phyloP scores from a whole-genome alignment of 2,329 filamentous ascomycete genomes.

The Fusarium dimerum region DNA sequence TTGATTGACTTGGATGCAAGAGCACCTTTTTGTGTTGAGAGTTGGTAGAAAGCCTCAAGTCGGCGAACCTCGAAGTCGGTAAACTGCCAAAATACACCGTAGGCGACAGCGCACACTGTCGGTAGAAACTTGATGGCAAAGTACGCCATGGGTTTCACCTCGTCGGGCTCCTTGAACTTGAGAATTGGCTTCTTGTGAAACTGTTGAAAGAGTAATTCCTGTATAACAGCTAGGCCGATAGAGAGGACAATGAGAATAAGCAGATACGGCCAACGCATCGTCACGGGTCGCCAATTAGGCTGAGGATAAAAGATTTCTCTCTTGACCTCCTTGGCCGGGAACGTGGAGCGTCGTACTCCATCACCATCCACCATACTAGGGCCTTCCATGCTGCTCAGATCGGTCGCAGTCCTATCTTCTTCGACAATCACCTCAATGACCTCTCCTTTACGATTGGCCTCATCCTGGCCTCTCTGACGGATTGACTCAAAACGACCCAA shows the following conservation, averaged over 20 bases:
- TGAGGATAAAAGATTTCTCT: conserved; percentile 60
- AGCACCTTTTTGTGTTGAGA: conserved; percentile 61
- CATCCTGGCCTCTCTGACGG: conserved; percentile 53
- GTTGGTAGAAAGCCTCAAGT: conserved; percentile 67
- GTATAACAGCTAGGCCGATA: conserved; percentile 48
- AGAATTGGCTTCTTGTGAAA: conserved; percentile 49
- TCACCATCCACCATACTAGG: conserved; percentile 33
- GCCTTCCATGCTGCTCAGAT: conserved; percentile 54
- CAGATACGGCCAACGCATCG: conserved; percentile 65
- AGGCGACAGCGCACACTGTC: conserved; percentile 61
- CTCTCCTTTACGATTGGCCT: conserved; percentile 61
- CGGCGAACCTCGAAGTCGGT: conserved; percentile 67
- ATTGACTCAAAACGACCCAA: conserved; percentile 43
- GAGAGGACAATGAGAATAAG: conserved; percentile 55
- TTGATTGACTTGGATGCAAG: conserved; percentile 68
- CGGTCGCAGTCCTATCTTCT: conserved; percentile 42
- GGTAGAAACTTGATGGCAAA: conserved; percentile 66
- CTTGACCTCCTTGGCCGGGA: conserved; percentile 37
- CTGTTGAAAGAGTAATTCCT: conserved; percentile 57
- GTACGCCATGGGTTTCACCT: conserved; percentile 54
- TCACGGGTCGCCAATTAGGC: conserved; percentile 67
- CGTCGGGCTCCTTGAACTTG: conserved; percentile 49
- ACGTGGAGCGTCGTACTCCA: conserved; percentile 39
- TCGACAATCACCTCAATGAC: conserved; percentile 60
- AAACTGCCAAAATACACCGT: conserved; percentile 66